Conservation (phyloP, 2,329 filamentous ascomycete genomes). For the Tympanopsis confertula region DNA sequence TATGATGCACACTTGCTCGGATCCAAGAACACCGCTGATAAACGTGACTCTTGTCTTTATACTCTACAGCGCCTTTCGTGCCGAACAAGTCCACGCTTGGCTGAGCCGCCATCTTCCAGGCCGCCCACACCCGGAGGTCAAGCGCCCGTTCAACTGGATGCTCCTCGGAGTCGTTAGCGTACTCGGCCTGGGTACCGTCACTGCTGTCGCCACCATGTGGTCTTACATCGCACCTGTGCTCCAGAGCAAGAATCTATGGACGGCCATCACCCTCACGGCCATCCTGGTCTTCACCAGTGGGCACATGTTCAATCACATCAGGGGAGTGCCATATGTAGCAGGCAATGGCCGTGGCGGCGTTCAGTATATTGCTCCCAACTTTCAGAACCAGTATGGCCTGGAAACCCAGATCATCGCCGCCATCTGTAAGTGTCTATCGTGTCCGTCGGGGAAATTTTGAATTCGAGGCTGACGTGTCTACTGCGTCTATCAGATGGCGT, state of each 20-base stretch:
- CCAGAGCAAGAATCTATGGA: constrained; percentile 89
- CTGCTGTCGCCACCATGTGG: constrained; percentile 57
- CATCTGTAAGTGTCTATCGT: constrained; percentile 60
- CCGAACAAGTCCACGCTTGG: constrained; percentile 72
- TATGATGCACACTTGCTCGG: constrained; percentile 30
- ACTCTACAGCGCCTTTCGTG: constrained; percentile 50
- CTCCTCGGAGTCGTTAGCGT: constrained; percentile 59
- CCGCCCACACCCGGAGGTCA: constrained; percentile 62
- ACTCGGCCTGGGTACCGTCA: constrained; percentile 57
- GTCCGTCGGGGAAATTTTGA: too few species aligned
- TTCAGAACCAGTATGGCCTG: constrained; percentile 85
- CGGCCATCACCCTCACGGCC: constrained; percentile 73
- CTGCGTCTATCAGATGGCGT: constrained; percentile 43
- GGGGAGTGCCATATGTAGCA: constrained; percentile 84
- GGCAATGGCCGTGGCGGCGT: constrained; percentile 77
- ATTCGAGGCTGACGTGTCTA: background rate
- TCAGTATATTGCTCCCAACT: constrained; percentile 79
- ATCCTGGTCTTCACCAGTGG: constrained; percentile 91
- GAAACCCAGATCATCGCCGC: constrained; percentile 93
- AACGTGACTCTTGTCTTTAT: too few species aligned
- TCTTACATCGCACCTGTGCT: constrained; percentile 72
- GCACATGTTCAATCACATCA: constrained; percentile 99
- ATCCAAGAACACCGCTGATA: too few species aligned
- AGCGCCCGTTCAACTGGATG: constrained; percentile 78
- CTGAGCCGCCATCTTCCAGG: constrained; percentile 65